Conservation (phyloP, 371 early-diverging fungal genomes). For the Mortierella sp. region DNA sequence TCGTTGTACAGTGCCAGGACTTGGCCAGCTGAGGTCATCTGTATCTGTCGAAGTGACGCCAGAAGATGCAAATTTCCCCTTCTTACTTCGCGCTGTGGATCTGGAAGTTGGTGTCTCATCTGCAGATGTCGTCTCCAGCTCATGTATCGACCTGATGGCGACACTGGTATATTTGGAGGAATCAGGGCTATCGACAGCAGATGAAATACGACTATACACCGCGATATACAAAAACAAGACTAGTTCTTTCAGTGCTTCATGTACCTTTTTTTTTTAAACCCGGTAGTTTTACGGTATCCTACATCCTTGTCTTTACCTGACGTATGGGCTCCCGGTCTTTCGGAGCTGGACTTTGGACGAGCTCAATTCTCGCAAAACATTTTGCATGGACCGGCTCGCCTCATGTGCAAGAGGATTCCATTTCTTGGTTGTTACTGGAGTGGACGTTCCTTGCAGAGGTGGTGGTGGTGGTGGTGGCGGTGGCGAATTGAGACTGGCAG, state of each 20-base stretch:
- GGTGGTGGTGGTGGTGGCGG: slow-evolving; percentile 30
- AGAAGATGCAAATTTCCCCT: neutral
- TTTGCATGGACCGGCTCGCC: slow-evolving; percentile 32
- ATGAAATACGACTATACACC: slow-evolving; percentile 30
- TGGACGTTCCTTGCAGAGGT: slow-evolving; percentile 13
- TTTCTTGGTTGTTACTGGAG: slow-evolving; percentile 10
- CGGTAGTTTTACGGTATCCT: no score
- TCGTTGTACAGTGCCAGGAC: slow-evolving; percentile 9
- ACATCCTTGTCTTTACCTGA: slow-evolving; percentile 8
- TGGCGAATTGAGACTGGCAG: neutral
- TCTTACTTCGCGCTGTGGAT: neutral
- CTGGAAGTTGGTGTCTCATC: no score
- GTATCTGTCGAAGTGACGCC: no score
- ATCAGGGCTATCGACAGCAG: slow-evolving; percentile 19
- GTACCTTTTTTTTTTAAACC: no score
- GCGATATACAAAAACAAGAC: neutral
- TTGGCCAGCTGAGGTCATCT: slow-evolving; percentile 13
- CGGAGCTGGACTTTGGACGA: slow-evolving; percentile 32
- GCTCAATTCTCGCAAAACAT: slow-evolving; percentile 39
- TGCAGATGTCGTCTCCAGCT: neutral
- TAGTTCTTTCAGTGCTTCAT: no score
- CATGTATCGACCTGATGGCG: slow-evolving; percentile 15
- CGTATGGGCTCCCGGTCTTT: slow-evolving; percentile 42
- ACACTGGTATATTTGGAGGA: slow-evolving; percentile 33
- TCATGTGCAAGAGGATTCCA: slow-evolving; percentile 28